Evolutionary conservation across 2,329 filamentous ascomycete genomes (phyloP).

Genomic region (Paramyrothecium roridum): DNA sequence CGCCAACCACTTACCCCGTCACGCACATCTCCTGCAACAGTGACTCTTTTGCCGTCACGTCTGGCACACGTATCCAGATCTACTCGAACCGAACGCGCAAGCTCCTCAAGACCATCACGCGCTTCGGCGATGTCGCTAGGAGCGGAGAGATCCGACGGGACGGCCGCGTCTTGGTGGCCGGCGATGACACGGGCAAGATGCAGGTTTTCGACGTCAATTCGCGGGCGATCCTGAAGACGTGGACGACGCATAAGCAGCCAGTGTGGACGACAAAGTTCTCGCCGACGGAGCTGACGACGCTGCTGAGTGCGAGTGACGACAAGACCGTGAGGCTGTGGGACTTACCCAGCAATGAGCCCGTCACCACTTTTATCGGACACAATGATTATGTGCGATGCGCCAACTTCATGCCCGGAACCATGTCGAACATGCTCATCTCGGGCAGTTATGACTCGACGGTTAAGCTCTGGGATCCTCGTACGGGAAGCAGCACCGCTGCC

Average conservation of each 20-base stretch:
- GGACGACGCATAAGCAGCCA: constrained; percentile 90
- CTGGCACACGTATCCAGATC: constrained; percentile 87
- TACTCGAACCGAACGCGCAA: constrained; percentile 92
- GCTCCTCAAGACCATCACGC: constrained; percentile 87
- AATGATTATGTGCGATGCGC: constrained; percentile 89
- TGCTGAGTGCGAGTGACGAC: constrained; percentile 91
- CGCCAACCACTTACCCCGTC: constrained; percentile 83
- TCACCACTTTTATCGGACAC: constrained; percentile 79
- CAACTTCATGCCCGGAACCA: constrained; percentile 73
- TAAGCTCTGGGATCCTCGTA: constrained; percentile 86
- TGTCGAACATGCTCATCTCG: constrained; percentile 76
- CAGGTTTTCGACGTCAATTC: constrained; percentile 92
- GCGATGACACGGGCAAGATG: constrained; percentile 86
- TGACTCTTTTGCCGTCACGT: constrained; percentile 89
- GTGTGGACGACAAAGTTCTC: constrained; percentile 92
- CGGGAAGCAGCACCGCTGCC: constrained; percentile 61
- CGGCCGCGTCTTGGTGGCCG: constrained; percentile 83
- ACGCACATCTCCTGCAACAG: constrained; percentile 80
- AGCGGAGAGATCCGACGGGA: constrained; percentile 86
- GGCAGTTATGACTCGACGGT: constrained; percentile 96
- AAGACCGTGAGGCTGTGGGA: constrained; percentile 93
- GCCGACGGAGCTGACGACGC: constrained; percentile 77
- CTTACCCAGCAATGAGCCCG: constrained; percentile 74
- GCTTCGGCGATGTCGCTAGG: constrained; percentile 88
- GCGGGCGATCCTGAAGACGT: constrained; percentile 90